Base-by-base conservation (phyloP, 345 rosid species). In the Melaleuca quinquenervia region DNA sequence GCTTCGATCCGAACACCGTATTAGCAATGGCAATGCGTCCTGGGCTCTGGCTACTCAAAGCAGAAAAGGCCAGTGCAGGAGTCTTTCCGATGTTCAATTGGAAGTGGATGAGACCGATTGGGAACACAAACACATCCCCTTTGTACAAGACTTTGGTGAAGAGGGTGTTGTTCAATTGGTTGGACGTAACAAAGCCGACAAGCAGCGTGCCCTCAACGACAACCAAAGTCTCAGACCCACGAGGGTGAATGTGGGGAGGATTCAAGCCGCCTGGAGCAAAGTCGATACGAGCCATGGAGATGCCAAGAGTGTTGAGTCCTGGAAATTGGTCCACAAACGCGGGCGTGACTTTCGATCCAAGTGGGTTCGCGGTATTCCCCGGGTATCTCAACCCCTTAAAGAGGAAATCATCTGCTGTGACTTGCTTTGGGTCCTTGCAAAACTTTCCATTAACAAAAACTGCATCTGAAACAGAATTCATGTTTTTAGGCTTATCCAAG, bases 211-310 rank as follows among this genome's bases (percentile, higher is more conserved):
- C 88, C 84, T 87, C 84, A 16, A 84, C 27, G 5, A 84, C 86
- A 13, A 58, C 51, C 24, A 87, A 54, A 27, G 84, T 76, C 88
- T 87, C 88, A 7, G 84, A 45, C 26, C 45, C 86, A 48, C 88
- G 86, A 76, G 88, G 86, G 84, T 87, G 88, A 24, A 48, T 74
- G 86, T 84, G 88, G 27, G 88, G 88, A 22, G 88, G 88, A 24
- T 84, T 87, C n/a, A 84, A 82, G 11, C 88, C 88, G 21, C 36
- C 22, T 0, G 80, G 84, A 29, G 83, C 88, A 22, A 26, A 87
- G 82, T 87, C 88, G 20, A 87, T 48, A 10, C 86, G 88, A 76
- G 62, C 88, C 32, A 84, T 45, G 13, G 86, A 84, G 8, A 87
- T 76, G 26, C 88, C 88, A 20, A 87, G 29, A 15, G 88, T 87